phyloP scores from a whole-genome alignment of 176 grass and related monocot genomes.

The Aegilops sharonensis region DNA sequence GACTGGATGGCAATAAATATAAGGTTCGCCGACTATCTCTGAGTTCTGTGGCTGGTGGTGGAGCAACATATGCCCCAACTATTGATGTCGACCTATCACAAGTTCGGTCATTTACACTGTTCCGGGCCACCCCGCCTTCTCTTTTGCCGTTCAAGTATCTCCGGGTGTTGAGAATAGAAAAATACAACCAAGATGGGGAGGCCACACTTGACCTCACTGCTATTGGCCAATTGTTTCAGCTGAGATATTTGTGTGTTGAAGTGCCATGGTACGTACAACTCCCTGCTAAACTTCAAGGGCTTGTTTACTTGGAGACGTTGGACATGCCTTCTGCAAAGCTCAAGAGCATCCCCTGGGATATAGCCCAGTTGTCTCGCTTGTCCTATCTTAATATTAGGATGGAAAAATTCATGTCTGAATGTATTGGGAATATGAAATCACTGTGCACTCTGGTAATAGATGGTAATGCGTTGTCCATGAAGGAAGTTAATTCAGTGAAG shows the following conservation, averaged over 20 bases:
- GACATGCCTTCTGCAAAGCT: rapidly evolving
- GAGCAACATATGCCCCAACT: not conserved
- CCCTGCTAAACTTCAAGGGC: not conserved
- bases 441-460: not conserved
- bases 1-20: not conserved
- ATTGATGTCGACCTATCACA: not conserved
- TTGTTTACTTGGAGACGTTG: not conserved
- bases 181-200: rapidly evolving
- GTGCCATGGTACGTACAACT: not conserved
- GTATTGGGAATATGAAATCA: not conserved
- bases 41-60: not conserved
- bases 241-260: not conserved
- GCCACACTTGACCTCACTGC: not conserved
- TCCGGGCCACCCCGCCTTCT: not conserved
- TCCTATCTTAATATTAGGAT: not conserved
- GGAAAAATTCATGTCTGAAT: not conserved
- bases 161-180: not conserved
- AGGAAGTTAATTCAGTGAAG: not conserved
- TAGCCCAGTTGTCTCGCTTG: not conserved
- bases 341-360: not conserved
- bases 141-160: not conserved
- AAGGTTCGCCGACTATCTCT: not conserved
- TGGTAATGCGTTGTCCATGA: no score
- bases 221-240: not conserved
- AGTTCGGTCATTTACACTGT: not conserved